phyloP scores from a whole-genome alignment of 2,329 filamentous ascomycete genomes.

The Fusarium buharicum region DNA sequence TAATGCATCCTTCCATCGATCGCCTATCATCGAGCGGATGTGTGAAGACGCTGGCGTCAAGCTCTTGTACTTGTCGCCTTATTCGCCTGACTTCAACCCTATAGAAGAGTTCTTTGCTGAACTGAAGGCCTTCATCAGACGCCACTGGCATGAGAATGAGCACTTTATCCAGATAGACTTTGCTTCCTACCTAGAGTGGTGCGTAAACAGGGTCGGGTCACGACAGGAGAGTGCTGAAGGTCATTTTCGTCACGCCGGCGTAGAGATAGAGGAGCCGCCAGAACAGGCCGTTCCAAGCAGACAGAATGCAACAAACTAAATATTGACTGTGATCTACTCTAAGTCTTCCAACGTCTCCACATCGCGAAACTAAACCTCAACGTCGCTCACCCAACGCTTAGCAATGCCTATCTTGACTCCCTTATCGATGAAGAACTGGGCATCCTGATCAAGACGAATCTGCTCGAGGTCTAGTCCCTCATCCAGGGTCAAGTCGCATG shows the following conservation, averaged over 20 bases:
- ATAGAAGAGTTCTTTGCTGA: slow-evolving; percentile 42
- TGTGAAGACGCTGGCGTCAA: slow-evolving; percentile 35
- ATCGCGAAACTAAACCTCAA: slow-evolving; percentile 12
- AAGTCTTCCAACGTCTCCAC: neutral
- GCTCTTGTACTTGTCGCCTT: slow-evolving; percentile 30
- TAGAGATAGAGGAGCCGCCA: slow-evolving; percentile 3
- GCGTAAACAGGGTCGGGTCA: slow-evolving; percentile 33
- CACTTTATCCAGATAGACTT: slow-evolving; percentile 34
- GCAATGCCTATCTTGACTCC: slow-evolving; percentile 13
- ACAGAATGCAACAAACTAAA: neutral
- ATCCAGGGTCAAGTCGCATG: neutral
- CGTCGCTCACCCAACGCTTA: slow-evolving; percentile 12
- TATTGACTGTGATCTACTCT: neutral
- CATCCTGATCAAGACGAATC: slow-evolving; percentile 7
- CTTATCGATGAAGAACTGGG: slow-evolving; percentile 4
- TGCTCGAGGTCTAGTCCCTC: slow-evolving; percentile 10
- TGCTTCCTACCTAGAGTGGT: slow-evolving; percentile 32
- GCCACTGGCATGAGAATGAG: slow-evolving; percentile 27
- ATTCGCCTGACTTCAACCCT: slow-evolving; percentile 39
- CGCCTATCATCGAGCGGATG: slow-evolving; percentile 42
- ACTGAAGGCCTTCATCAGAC: slow-evolving; percentile 35
- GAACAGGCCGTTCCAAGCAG: neutral
- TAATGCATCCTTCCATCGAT: slow-evolving; percentile 48
- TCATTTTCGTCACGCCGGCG: slow-evolving; percentile 21
- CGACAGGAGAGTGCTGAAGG: slow-evolving; percentile 14